Base-by-base conservation (phyloP, 768 basidiomycete species). In the Tremella fuciformis region DNA sequence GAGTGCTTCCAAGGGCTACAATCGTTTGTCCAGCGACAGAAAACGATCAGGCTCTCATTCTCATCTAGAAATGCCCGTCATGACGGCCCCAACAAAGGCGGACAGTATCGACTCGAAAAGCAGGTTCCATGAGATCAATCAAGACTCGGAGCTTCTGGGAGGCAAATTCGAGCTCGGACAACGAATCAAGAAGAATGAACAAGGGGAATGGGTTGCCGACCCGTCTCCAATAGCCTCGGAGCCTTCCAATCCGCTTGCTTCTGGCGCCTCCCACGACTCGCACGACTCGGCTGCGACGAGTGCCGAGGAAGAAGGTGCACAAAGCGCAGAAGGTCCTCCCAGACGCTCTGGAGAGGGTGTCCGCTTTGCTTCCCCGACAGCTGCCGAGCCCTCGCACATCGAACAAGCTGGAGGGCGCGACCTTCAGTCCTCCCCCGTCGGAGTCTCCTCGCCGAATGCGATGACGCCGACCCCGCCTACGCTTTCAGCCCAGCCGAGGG, bases 81-180 rank as follows among this genome's bases (percentile, higher is more conserved):
- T 34, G 29, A 11, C 29, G 4, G 29, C 29, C 4, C 29, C 29
- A 34, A 11, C 29, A 25, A 49, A 50, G n/a, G 18, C 19, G 13
- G n/a, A 25, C 15, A 41, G 51, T 22, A 37, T 26, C n/a, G 37
- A 22, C 13, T 21, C 18, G 1, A 48, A 52, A 2, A 84, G 84
- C 63, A 82, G 85, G 39, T 88, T 89, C 72, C 83, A 85, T 69
- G 88, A 90, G 71, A 82, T 85, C 50, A 84, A 84, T 65, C 81
- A 84, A 29, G 82, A 84, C 69, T 85, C 85, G 7, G 57, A 59
- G 2, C 53, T 68, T 37, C 63, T 55, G 22, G 62, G 58, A 15
- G 60, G 58, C 3, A 58, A 49, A 1, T 74, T 78, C 13, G 78
- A 81, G 8, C 82, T 83, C 53, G 84, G 83, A 8, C 83, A 81